Percentiles rank a stretch among this genome's conserved stretches.
Evolutionary conservation across 495 filamentous ascomycete species (phyloP).

Genomic region (Parathielavia appendiculata): DNA sequence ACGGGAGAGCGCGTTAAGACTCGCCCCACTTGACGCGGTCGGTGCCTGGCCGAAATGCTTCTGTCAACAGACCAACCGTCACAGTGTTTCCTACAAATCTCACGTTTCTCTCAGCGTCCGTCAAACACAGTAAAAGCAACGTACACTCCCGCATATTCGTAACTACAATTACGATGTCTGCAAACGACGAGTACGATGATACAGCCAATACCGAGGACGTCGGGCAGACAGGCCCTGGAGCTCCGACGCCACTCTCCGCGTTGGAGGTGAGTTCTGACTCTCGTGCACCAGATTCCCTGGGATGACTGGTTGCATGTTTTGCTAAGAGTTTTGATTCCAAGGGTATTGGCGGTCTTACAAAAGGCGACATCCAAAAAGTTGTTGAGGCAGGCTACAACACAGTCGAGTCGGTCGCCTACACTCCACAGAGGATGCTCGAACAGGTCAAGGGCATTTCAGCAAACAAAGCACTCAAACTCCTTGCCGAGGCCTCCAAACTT

Average conservation of each 20-base stretch:
- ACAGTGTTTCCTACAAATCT: neutral
- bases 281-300: neutral
- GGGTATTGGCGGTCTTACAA: slow-evolving; percentile 81
- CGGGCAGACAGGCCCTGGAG: slow-evolving; percentile 72
- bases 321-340: slow-evolving; percentile 29
- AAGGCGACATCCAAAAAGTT: slow-evolving; percentile 86
- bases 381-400: slow-evolving; percentile 91
- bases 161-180: slow-evolving; percentile 23
- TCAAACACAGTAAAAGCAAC: neutral
- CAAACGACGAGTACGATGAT: slow-evolving; percentile 41
- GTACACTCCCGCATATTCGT: neutral
- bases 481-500: slow-evolving; percentile 91
- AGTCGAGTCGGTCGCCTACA: slow-evolving; percentile 92
- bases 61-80: slow-evolving; percentile 21
- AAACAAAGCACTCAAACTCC: slow-evolving; percentile 89
- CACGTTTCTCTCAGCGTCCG: neutral
- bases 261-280: slow-evolving; percentile 63
- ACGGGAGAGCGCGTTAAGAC: slow-evolving; percentile 24
- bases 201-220: slow-evolving; percentile 39
- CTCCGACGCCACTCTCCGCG: slow-evolving; percentile 81
- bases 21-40: slow-evolving; percentile 18
- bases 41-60: slow-evolving; percentile 18
- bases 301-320: neutral
- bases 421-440: slow-evolving; percentile 78
- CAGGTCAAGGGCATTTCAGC: slow-evolving; percentile 97